Evolutionary conservation across 78 protist species (phyloP).

Genomic region (Tieghemostelium lacteum): DNA sequence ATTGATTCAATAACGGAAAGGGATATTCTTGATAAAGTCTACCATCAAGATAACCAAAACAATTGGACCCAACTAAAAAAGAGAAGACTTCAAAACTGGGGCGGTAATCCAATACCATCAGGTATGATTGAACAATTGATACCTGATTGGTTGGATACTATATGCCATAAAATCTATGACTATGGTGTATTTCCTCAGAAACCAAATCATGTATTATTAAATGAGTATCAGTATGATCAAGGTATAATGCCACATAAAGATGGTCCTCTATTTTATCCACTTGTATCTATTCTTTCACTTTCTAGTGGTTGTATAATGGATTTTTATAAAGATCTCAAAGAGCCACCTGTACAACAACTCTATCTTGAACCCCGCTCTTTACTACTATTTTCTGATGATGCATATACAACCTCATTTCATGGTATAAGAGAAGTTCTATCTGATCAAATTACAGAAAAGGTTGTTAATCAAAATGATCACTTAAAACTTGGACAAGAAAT

Average conservation of each 20-base stretch:
- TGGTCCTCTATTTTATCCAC: conserved; percentile 63
- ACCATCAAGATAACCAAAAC: conserved; percentile 13
- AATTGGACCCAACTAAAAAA: conserved; percentile 65
- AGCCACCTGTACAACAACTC: conserved; percentile 14
- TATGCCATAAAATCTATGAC: conserved; percentile 10
- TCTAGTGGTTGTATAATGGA: conserved; percentile 62
- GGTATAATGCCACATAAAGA: conserved; percentile 81
- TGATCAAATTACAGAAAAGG: conserved; percentile 40
- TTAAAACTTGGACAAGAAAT: conserved; percentile 13
- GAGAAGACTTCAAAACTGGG: conserved; percentile 81
- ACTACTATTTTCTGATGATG: conserved; percentile 40
- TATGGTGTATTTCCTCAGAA: neutral
- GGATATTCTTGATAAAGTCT: conserved; percentile 13
- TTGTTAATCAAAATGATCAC: conserved; percentile 20
- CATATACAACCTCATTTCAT: conserved; percentile 49
- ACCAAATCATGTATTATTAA: conserved; percentile 74
- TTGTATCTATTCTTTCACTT: conserved; percentile 24
- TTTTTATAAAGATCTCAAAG: conserved; percentile 33
- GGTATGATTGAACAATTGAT: conserved; percentile 59
- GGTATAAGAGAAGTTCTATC: conserved; percentile 44
- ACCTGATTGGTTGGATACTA: conserved; percentile 43
- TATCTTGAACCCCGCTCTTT: conserved; percentile 32
- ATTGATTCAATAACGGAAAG: conserved; percentile 11
- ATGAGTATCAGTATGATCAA: conserved; percentile 49
- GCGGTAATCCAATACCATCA: conserved; percentile 52